phyloP scores from a whole-genome alignment of 495 filamentous ascomycete genomes.

The Massariosphaeria phaeospora region DNA sequence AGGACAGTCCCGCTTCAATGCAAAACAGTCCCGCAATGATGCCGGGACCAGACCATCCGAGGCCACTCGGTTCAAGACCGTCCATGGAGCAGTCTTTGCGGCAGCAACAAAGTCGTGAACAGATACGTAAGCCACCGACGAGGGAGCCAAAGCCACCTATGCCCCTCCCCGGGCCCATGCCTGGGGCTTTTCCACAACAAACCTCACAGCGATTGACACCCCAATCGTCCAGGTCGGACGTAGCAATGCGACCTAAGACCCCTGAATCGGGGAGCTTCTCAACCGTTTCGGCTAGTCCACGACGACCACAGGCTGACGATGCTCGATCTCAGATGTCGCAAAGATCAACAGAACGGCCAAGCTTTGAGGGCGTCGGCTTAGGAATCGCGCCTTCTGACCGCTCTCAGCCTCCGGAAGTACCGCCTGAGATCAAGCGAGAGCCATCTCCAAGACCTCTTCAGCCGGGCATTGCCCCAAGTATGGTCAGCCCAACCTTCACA shows the following conservation, averaged over 20 bases:
- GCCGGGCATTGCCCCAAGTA: constrained; percentile 29
- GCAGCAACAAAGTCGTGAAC: constrained; percentile 31
- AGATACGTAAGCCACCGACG: constrained; percentile 26
- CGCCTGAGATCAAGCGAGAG: constrained; percentile 9
- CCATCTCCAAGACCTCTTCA: constrained; percentile 23
- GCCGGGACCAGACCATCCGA: constrained; percentile 15
- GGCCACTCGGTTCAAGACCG: constrained; percentile 23
- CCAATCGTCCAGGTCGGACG: constrained; percentile 35
- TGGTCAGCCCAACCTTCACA: constrained; percentile 24
- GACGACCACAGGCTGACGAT: constrained; percentile 25
- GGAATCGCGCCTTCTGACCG: constrained; percentile 15
- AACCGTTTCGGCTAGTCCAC: constrained; percentile 17
- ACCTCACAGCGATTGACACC: constrained; percentile 29
- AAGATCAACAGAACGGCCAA: constrained; percentile 17
- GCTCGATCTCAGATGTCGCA: constrained; percentile 20
- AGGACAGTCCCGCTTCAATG: no score
- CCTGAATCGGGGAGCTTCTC: constrained; percentile 28
- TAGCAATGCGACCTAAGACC: constrained; percentile 23
- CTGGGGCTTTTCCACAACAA: not conserved
- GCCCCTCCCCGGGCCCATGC: not conserved
- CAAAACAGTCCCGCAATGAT: no score
- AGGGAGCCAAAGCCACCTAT: constrained; percentile 30
- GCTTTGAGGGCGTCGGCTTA: constrained; percentile 8
- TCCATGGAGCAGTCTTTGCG: constrained; percentile 33
- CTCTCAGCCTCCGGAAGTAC: constrained; percentile 16